These are phyloP conservation scores for Echinosophora koreensis DNA, from an alignment of 306 rosid genomes.

Conservation along the genomic window DNA sequence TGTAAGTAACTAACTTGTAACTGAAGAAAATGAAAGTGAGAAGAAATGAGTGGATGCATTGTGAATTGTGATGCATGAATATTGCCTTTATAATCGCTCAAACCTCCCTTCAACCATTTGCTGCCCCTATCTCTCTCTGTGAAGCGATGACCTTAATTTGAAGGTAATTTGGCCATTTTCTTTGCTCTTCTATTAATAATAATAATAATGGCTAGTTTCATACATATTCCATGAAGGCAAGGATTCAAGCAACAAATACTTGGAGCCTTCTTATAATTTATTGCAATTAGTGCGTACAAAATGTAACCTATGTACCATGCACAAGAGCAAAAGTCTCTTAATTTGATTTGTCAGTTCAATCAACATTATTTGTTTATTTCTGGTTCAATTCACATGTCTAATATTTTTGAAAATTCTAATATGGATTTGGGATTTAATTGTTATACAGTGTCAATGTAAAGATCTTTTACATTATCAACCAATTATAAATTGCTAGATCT, in stretches of 20 bases:
- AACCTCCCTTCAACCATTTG: neutral
- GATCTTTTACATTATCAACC: too few species aligned
- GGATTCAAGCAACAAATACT: neutral
- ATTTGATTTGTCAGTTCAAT: too few species aligned
- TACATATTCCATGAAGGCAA: neutral
- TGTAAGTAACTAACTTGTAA: neutral
- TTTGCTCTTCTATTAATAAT: too few species aligned
- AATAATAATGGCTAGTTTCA: too few species aligned
- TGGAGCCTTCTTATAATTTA: neutral
- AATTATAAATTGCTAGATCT: too few species aligned
- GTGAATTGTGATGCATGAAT: slow-evolving; percentile 57
- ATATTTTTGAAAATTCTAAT: too few species aligned
- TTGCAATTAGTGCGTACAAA: neutral
- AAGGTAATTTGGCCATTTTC: neutral
- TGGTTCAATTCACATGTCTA: too few species aligned
- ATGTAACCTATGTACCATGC: neutral
- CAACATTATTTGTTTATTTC: too few species aligned
- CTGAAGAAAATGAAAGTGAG: slow-evolving; percentile 2
- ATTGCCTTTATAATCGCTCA: slow-evolving; percentile 52
- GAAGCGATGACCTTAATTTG: too few species aligned
- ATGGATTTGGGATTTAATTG: too few species aligned
- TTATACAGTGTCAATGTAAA: too few species aligned
- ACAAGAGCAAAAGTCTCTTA: too few species aligned
- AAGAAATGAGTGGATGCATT: neutral
- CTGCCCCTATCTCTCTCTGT: neutral